Evolutionary conservation across 2,329 filamentous ascomycete species (phyloP).

Genomic region (Fonsecaea multimorphosa): DNA sequence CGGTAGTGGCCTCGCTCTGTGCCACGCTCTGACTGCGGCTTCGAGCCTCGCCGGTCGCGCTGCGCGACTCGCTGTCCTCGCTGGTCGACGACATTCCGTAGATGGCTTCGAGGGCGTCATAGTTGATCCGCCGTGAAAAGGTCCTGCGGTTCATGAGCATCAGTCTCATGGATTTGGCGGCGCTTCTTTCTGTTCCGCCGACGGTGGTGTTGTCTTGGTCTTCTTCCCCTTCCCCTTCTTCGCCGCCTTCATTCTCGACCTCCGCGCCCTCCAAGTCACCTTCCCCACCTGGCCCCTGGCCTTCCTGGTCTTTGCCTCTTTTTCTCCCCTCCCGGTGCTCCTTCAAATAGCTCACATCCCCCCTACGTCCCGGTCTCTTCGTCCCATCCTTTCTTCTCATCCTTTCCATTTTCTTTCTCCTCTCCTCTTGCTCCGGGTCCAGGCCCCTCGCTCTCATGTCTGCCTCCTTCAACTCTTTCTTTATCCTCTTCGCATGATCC

Average conservation of each 20-base stretch:
- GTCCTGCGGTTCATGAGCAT: constrained; percentile 39
- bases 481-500: constrained; percentile 82
- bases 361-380: constrained; percentile 54
- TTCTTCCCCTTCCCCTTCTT: constrained; percentile 9
- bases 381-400: constrained; percentile 55
- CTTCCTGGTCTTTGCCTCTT: constrained; percentile 3
- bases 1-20: constrained; percentile 2
- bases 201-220: constrained; percentile 17
- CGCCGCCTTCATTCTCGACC: constrained; percentile 2
- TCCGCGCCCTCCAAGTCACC: constrained; percentile 14
- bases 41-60: constrained; percentile 13
- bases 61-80: constrained; percentile 20
- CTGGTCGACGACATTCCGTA: constrained; percentile 32
- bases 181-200: constrained; percentile 25
- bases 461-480: constrained; percentile 68
- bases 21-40: constrained; percentile 18
- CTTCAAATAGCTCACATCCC: constrained; percentile 54
- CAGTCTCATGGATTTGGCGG: constrained; percentile 34
- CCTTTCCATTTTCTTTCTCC: constrained; percentile 39
- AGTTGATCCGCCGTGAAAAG: constrained; percentile 39
- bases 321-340: constrained; percentile 49
- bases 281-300: constrained; percentile 3
- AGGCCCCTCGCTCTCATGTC: constrained; percentile 51
- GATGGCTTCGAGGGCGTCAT: constrained; percentile 35
- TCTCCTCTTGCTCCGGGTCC: constrained; percentile 39